These are phyloP conservation scores for Fomes fomentarius DNA, from an alignment of 1,284 basidiomycete species.

Conservation along the genomic window DNA sequence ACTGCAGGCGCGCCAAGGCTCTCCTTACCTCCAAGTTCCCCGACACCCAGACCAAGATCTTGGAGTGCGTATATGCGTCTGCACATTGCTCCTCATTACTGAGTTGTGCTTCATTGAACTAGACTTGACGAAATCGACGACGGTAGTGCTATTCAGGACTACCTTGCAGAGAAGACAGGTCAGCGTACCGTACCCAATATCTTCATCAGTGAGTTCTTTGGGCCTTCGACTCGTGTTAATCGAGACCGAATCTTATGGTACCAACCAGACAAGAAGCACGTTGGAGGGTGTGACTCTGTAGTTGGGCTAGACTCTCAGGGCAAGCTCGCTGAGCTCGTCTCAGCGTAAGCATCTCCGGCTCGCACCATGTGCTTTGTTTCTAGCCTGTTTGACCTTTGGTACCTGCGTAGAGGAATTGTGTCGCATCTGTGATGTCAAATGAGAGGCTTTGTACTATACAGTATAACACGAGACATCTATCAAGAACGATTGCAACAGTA, in stretches of 20 bases:
- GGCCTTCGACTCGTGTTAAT: not conserved
- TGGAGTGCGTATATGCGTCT: slow-evolving; percentile 53
- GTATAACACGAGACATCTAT: no score
- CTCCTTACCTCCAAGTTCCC: slow-evolving; percentile 56
- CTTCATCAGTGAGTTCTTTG: slow-evolving; percentile 59
- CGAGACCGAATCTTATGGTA: not conserved
- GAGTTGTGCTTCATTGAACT: not conserved
- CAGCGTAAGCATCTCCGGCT: slow-evolving; percentile 26
- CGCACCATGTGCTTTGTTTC: not conserved
- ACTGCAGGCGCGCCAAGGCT: slow-evolving; percentile 59
- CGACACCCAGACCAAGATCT: slow-evolving; percentile 49
- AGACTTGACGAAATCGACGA: slow-evolving; percentile 53
- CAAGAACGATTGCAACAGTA: no score
- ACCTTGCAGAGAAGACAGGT: slow-evolving; percentile 58
- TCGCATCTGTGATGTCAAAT: not conserved
- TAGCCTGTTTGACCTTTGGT: not conserved
- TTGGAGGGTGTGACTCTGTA: slow-evolving; percentile 46
- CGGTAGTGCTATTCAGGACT: slow-evolving; percentile 61
- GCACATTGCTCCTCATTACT: not conserved
- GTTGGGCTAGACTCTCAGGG: slow-evolving; percentile 31
- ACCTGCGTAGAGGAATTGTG: not conserved
- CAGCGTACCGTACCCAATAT: slow-evolving; percentile 72
- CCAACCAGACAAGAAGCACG: slow-evolving; percentile 52
- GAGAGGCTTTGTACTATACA: no score
- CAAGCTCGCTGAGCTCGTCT: slow-evolving; percentile 33